Evolutionary conservation across 495 filamentous ascomycete genomes (phyloP).

Genomic region (Aspergillus sclerotiicarbonarius): DNA sequence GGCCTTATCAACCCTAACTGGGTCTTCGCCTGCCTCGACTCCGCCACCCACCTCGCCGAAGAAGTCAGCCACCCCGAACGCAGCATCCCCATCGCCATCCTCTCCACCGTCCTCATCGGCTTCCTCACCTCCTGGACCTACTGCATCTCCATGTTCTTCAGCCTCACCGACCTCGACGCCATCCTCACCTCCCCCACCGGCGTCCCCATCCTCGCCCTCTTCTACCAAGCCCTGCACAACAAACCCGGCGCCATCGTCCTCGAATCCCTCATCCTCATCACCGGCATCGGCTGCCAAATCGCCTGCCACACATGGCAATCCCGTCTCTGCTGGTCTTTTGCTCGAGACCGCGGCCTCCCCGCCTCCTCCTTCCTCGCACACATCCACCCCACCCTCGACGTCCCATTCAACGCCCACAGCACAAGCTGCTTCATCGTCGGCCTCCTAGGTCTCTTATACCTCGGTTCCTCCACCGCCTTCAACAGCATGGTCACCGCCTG

Average conservation of each 20-base stretch:
- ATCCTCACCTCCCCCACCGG: conserved; percentile 21
- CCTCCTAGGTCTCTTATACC: conserved; percentile 48
- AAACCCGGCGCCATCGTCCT: conserved; percentile 26
- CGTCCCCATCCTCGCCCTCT: conserved; percentile 25
- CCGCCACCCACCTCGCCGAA: conserved; percentile 31
- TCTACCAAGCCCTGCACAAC: conserved; percentile 25
- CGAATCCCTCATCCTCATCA: conserved; percentile 24
- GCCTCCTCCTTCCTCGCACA: conserved; percentile 16
- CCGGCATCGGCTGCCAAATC: conserved; percentile 25
- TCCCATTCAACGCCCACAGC: conserved; percentile 41
- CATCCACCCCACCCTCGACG: conserved; percentile 18
- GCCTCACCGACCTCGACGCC: conserved; percentile 20
- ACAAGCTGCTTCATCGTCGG: conserved; percentile 45
- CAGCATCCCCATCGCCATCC: conserved; percentile 26
- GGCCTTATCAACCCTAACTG: conserved; percentile 30
- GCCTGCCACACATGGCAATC: conserved; percentile 39
- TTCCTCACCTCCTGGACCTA: conserved; percentile 27
- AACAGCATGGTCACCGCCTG: conserved; percentile 51
- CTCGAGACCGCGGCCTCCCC: conserved; percentile 31
- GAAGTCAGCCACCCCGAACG: conserved; percentile 25
- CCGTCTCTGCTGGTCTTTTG: conserved; percentile 41
- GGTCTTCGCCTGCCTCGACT: conserved; percentile 29
- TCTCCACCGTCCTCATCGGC: conserved; percentile 25
- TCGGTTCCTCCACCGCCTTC: conserved; percentile 46
- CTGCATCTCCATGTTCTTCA: conserved; percentile 29